Evolutionary conservation across 768 basidiomycete species (phyloP).

Genomic region (Termitomyces bulborhizus): DNA sequence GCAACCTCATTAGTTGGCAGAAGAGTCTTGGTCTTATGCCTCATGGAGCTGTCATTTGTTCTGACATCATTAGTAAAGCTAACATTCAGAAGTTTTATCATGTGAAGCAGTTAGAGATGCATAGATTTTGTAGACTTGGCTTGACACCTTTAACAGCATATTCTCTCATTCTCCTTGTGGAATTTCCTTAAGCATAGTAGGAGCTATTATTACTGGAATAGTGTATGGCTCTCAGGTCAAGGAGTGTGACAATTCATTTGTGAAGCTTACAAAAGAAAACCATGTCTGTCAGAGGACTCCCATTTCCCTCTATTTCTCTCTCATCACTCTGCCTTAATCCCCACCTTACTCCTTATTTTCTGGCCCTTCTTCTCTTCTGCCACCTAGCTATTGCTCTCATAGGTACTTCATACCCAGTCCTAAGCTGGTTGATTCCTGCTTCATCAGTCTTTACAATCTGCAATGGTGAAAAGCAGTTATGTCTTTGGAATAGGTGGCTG

Average conservation of each 20-base stretch:
- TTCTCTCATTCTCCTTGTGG: not conserved
- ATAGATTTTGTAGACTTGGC: conserved; percentile 36
- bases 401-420: no score
- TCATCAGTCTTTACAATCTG: no score
- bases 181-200: conserved; percentile 31
- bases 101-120: conserved; percentile 38
- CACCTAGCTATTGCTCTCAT: no score
- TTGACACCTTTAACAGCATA: conserved; percentile 43
- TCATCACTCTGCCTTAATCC: no score
- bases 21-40: conserved; percentile 44
- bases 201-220: conserved; percentile 44
- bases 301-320: no score
- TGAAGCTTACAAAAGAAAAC: conserved; percentile 27
- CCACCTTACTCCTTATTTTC: no score
- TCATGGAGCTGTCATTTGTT: conserved; percentile 44
- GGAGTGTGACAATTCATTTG: conserved; percentile 42
- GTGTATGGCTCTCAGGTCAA: conserved; percentile 48
- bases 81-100: conserved; percentile 36
- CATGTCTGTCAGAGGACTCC: no score
- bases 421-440: no score
- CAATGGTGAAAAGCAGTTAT: no score
- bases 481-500: no score
- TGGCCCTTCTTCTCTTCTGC: no score
- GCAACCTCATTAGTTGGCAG: conserved; percentile 52
- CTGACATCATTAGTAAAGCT: conserved; percentile 35